phyloP scores from a whole-genome alignment of 2,329 filamentous ascomycete genomes.

The Fusarium metavorans region DNA sequence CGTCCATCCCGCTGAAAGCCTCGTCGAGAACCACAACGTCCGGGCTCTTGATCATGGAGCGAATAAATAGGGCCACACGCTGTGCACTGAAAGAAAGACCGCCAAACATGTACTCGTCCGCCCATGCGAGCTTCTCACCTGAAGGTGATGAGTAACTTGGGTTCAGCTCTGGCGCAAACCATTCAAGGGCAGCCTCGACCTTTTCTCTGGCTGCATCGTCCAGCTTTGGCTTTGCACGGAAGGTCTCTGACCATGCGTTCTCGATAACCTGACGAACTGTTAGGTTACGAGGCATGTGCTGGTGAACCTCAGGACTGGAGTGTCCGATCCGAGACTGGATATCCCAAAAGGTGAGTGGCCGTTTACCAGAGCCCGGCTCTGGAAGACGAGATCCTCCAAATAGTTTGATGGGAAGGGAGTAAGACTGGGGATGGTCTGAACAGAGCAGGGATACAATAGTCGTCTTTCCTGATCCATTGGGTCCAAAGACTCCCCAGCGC shows the following conservation, averaged over 20 bases:
- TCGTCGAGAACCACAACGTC: conserved; percentile 90
- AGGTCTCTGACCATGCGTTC: conserved; percentile 92
- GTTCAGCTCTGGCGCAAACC: conserved; percentile 85
- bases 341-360: conserved; percentile 90
- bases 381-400: conserved; percentile 88
- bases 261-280: conserved; percentile 81
- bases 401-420: conserved; percentile 86
- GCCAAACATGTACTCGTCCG: conserved; percentile 75
- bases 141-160: conserved; percentile 55
- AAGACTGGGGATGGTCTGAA: conserved; percentile 95
- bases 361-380: conserved; percentile 71
- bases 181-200: conserved; percentile 77
- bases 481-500: conserved; percentile 92
- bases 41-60: conserved; percentile 82
- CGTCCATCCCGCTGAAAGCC: conserved; percentile 88
- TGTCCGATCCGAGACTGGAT: conserved; percentile 91
- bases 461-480: conserved; percentile 96
- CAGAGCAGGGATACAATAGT: conserved; percentile 92
- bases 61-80: conserved; percentile 85
- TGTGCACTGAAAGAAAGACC: conserved; percentile 84
- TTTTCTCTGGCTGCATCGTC: conserved; percentile 65
- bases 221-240: conserved; percentile 77
- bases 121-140: conserved; percentile 67
- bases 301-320: conserved; percentile 92
- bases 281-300: conserved; percentile 86